These are phyloP conservation scores for Xerocomus potaroensis DNA, from an alignment of 768 basidiomycete species.

Conservation along the genomic window DNA sequence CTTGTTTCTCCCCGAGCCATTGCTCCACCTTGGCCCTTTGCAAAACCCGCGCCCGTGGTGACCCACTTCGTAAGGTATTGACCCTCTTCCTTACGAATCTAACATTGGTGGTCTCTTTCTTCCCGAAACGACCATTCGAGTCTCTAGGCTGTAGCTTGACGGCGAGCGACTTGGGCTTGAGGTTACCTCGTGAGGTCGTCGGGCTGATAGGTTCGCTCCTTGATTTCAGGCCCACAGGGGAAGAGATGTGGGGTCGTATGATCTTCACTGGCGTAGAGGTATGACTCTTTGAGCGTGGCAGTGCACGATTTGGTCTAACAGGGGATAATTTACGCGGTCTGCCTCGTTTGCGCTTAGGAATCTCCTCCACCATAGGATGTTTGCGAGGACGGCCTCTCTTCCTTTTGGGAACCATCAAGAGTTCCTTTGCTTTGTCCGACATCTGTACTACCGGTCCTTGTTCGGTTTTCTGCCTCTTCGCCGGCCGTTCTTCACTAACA, in stretches of 20 bases:
- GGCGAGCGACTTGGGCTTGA: conserved; percentile 41
- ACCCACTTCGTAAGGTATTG: conserved; percentile 16
- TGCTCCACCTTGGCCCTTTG: conserved; percentile 40
- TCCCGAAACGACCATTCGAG: conserved; percentile 63
- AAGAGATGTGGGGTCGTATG: conserved; percentile 9
- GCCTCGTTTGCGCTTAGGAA: conserved; percentile 33
- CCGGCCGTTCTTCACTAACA: conserved; percentile 37
- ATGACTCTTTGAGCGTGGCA: conserved; percentile 9
- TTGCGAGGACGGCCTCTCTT: conserved; percentile 35
- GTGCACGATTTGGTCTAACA: conserved; percentile 5
- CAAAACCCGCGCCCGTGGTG: conserved; percentile 37
- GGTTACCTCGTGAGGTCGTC: conserved; percentile 21
- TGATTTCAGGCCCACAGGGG: conserved; percentile 20
- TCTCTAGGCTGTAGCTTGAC: conserved; percentile 56
- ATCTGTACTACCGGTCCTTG: conserved; percentile 26
- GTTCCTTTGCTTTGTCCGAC: conserved; percentile 33
- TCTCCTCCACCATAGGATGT: conserved; percentile 27
- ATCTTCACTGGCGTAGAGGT: conserved; percentile 9
- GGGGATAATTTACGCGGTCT: conserved; percentile 32
- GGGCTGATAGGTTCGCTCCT: conserved; percentile 22
- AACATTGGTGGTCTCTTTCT: conserved; percentile 49
- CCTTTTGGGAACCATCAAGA: conserved; percentile 29
- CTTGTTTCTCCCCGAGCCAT: conserved; percentile 32
- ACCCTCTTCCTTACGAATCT: conserved; percentile 37
- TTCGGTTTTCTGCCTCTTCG: conserved; percentile 51